These are phyloP conservation scores for Xylaria sp. DNA, from an alignment of 2,329 filamentous ascomycete species.

Conservation along the genomic window DNA sequence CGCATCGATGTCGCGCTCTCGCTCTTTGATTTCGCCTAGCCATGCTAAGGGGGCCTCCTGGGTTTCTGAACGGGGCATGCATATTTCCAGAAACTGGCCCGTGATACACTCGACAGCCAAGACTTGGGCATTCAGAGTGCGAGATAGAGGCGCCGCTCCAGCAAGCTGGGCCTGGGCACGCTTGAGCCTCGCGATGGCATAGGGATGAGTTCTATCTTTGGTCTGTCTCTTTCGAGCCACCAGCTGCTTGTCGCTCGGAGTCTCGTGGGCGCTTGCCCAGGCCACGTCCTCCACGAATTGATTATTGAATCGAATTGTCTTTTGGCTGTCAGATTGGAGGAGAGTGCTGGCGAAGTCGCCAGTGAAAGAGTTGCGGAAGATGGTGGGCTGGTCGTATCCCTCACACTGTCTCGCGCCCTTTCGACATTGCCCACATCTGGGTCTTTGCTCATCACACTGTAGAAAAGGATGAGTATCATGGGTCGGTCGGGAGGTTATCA, in stretches of 20 bases:
- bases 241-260: neutral
- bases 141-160: slow-evolving; percentile 19
- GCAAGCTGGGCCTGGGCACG: slow-evolving; percentile 12
- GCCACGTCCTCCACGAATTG: slow-evolving; percentile 5
- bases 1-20: slow-evolving; percentile 38
- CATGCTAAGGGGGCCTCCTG: slow-evolving; percentile 39
- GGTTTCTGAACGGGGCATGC: slow-evolving; percentile 27
- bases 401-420: slow-evolving; percentile 39
- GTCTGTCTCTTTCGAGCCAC: neutral
- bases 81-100: slow-evolving; percentile 36
- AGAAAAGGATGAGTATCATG: neutral
- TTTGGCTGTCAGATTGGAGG: neutral
- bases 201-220: slow-evolving; percentile 7
- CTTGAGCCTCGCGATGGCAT: slow-evolving; percentile 11
- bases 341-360: slow-evolving; percentile 21
- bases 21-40: slow-evolving; percentile 35
- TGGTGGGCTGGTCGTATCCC: slow-evolving; percentile 33
- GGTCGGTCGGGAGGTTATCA: neutral
- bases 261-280: slow-evolving; percentile 16
- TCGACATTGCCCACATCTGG: slow-evolving; percentile 40
- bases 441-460: slow-evolving; percentile 40
- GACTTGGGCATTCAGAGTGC: slow-evolving; percentile 24
- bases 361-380: slow-evolving; percentile 38
- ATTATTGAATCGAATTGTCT: slow-evolving; percentile 14
- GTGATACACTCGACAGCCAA: slow-evolving; percentile 37